A percentile compares a stretch with the other conserved stretches of the same genome.
Evolutionary conservation across 2,329 filamentous ascomycete species (phyloP).

Genomic region (Phaeoacremonium minimum): DNA sequence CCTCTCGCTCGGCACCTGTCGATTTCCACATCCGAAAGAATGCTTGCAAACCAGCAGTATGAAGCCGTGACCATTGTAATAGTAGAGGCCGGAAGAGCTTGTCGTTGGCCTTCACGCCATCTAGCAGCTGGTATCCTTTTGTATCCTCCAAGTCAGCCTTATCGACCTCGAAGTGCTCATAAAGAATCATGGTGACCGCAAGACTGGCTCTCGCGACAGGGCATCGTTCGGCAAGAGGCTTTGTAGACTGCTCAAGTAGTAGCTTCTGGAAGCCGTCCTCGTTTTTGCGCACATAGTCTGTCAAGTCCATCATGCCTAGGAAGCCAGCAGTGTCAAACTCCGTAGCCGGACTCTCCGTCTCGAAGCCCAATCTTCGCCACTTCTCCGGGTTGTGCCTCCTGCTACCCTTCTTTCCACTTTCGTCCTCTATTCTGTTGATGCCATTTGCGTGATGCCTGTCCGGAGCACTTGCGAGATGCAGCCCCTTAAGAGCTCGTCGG

Average conservation of each 20-base stretch:
- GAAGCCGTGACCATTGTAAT: slow-evolving; percentile 88
- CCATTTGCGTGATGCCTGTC: slow-evolving; percentile 45
- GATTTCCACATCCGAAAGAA: slow-evolving; percentile 93
- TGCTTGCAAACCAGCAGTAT: slow-evolving; percentile 78
- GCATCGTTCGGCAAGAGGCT: slow-evolving; percentile 68
- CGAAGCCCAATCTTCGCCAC: slow-evolving; percentile 89
- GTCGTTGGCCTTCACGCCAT: slow-evolving; percentile 75
- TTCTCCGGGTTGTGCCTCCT: slow-evolving; percentile 81
- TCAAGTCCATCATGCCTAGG: slow-evolving; percentile 94
- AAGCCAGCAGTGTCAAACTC: slow-evolving; percentile 88
- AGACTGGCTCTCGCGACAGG: slow-evolving; percentile 84
- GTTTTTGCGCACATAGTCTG: slow-evolving; percentile 87
- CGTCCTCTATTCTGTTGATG: slow-evolving; percentile 25
- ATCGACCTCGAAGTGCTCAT: slow-evolving; percentile 94
- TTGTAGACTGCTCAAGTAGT: slow-evolving; percentile 80
- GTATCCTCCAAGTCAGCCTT: slow-evolving; percentile 75
- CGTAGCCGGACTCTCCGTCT: slow-evolving; percentile 77
- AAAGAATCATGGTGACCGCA: slow-evolving; percentile 81
- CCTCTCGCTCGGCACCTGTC: slow-evolving; percentile 76
- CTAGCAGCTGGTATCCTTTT: slow-evolving; percentile 69
- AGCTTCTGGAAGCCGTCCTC: slow-evolving; percentile 92
- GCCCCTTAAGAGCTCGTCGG: slow-evolving; percentile 75
- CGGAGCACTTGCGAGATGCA: slow-evolving; percentile 78
- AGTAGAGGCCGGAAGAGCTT: slow-evolving; percentile 82
- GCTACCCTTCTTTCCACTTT: slow-evolving; percentile 53